Base-by-base conservation (phyloP, 169 alveolate genomes). In the Cyclospora cayetanensis region DNA sequence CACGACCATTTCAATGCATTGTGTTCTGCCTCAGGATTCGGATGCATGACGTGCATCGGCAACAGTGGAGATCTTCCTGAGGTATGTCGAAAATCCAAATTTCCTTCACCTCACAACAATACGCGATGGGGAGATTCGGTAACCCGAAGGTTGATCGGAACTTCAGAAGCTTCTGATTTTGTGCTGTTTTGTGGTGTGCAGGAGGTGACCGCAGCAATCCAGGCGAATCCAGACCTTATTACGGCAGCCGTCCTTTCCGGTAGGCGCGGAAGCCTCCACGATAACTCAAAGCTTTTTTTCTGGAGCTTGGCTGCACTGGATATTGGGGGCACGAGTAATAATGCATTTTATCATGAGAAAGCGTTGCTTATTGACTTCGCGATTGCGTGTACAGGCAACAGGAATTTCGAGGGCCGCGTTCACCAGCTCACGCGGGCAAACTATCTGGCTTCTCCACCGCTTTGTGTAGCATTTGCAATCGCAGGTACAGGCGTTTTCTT, bases 11-110 rank as follows among this genome's bases (percentile, higher is more conserved):
- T 18, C 2, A 29, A 42, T 31, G 20, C 80, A 94, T 5, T 0
- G 60, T 4, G 18, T 22, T 68, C 4, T 70, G 83, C 94, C 34
- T 98, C 98, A 34, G 99, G 99, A n/a, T 98, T 96, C 96, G 99
- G 99, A 0, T 98, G 99, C 96, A 98, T 98, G 99, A 98, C 99
- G 11, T 98, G 99, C 94, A 98, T 98, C 79, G 99, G 99, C 29
- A 98, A 98, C 96, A 94, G 98, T 82, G 99, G 99, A 29, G 98
- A 97, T 70, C 53, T 80, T 1, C 83, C 89, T 46, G 83, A 77
- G 88, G 88, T 77, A 34, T 60, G 88, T 46, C 53, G 50, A 25
- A 18, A 9, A 5, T 34, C 43, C 18, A 27, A 68, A 5, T 1
- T 60, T 7, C 52, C 35, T 31, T 35, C 80, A 9, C 53, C 52